These are phyloP conservation scores for Colletotrichum cordylinicola DNA, from an alignment of 2,329 filamentous ascomycete species.

Conservation along the genomic window DNA sequence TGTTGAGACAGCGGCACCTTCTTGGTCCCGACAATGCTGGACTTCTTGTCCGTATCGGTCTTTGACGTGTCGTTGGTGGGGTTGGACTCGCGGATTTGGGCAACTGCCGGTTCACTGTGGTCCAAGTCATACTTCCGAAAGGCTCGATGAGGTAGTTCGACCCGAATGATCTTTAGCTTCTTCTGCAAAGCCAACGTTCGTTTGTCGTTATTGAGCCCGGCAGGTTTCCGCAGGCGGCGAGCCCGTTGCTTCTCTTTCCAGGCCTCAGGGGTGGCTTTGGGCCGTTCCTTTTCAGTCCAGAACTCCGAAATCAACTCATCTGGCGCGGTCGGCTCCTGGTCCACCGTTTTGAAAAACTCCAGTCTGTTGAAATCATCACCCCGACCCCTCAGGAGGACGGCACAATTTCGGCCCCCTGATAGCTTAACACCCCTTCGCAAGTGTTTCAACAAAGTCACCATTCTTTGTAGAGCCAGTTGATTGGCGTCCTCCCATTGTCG, in stretches of 20 bases:
- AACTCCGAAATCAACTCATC: background rate
- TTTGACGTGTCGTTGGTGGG: background rate
- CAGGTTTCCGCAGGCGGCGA: background rate
- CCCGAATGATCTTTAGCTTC: background rate
- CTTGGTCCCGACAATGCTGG: background rate
- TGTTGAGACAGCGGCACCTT: background rate
- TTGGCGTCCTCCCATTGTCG: background rate
- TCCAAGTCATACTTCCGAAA: background rate
- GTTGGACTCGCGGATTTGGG: background rate
- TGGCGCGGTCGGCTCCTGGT: background rate
- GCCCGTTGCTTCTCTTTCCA: background rate
- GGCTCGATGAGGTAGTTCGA: background rate
- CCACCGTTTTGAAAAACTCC: background rate
- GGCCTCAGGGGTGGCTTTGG: background rate
- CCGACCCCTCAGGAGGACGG: background rate
- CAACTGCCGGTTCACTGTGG: background rate
- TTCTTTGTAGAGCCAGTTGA: background rate
- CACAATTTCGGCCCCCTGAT: background rate
- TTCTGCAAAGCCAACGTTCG: background rate
- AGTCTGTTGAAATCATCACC: rapidly evolving
- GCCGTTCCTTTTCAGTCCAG: background rate
- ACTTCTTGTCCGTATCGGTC: background rate
- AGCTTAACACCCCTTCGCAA: background rate
- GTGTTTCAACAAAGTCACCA: background rate
- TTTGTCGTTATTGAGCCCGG: background rate